Percentiles rank a stretch among this genome's conserved stretches.
Conservation (phyloP, 2,329 filamentous ascomycete genomes). For the Colletotrichum eremochloae region DNA sequence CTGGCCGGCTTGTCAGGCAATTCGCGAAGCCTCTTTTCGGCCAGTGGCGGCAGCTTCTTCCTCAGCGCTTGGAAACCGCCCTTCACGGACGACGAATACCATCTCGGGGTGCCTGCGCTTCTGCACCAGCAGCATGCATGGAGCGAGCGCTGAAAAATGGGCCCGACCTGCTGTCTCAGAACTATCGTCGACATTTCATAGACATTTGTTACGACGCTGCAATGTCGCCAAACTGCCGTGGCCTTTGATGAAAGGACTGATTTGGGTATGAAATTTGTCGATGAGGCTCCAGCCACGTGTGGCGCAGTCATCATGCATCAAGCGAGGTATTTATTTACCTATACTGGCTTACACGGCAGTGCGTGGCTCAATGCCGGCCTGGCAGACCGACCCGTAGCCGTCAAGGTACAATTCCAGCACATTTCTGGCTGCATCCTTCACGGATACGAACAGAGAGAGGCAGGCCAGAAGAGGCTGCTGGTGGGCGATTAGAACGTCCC, state of each 20-base stretch:
- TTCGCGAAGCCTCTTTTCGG: slow-evolving; percentile 40
- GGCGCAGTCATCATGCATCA: slow-evolving; percentile 28
- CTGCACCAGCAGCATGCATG: slow-evolving; percentile 20
- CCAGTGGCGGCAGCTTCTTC: slow-evolving; percentile 40
- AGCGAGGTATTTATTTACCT: slow-evolving; percentile 10
- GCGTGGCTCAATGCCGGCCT: background rate
- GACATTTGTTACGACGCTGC: slow-evolving; percentile 11
- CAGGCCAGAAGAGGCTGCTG: background rate
- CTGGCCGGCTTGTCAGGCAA: slow-evolving; percentile 65
- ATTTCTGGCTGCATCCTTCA: background rate
- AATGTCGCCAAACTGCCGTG: slow-evolving; percentile 2
- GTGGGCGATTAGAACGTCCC: background rate
- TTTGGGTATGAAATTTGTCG: slow-evolving; percentile 36
- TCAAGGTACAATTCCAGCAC: background rate
- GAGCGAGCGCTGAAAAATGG: slow-evolving; percentile 5
- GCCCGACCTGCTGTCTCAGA: slow-evolving; percentile 25
- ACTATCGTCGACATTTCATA: slow-evolving; percentile 36
- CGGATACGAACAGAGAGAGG: background rate
- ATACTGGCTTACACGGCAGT: slow-evolving; percentile 14
- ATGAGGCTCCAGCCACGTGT: slow-evolving; percentile 42
- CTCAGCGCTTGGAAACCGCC: slow-evolving; percentile 41
- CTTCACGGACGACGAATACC: slow-evolving; percentile 39
- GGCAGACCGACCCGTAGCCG: background rate
- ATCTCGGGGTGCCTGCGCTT: slow-evolving; percentile 22
- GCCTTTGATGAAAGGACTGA: slow-evolving; percentile 28